Percentiles rank a stretch among this genome's conserved stretches.
Evolutionary conservation across 805 yeast genomes (phyloP).

Genomic region (Yamadazyma ubonensis): DNA sequence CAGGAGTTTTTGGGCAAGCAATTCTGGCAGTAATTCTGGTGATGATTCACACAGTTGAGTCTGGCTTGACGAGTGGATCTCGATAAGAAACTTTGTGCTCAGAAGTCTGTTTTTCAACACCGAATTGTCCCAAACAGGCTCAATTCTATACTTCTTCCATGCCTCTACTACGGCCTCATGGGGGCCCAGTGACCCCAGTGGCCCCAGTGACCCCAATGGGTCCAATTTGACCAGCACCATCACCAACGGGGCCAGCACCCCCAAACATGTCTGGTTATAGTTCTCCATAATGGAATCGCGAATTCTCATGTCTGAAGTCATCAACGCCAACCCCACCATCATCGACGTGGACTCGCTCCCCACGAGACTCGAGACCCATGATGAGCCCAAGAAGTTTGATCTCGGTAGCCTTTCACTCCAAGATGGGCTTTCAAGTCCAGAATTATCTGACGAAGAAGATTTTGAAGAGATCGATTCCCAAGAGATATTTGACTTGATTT

Average conservation of each 20-base stretch:
- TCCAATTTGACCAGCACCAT: constrained; percentile 16
- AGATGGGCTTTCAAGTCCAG: constrained; percentile 11
- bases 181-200: too few species aligned
- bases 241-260: constrained; percentile 37
- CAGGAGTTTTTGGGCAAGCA: not conserved
- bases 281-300: constrained; percentile 31
- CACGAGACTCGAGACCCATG: constrained; percentile 43
- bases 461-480: constrained; percentile 79
- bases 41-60: too few species aligned
- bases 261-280: constrained; percentile 26
- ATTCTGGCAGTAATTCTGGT: not conserved
- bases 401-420: constrained; percentile 29
- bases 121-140: constrained; percentile 38
- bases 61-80: too few species aligned
- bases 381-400: too few species aligned
- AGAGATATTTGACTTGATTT: constrained; percentile 82
- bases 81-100: constrained; percentile 31
- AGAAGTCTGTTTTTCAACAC: constrained; percentile 36
- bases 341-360: constrained; percentile 77
- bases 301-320: constrained; percentile 22
- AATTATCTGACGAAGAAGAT: constrained; percentile 27
- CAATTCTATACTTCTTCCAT: constrained; percentile 4
- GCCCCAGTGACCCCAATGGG: too few species aligned
- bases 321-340: constrained; percentile 89
- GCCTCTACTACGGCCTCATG: not conserved